These are phyloP conservation scores for Fusarium marasasianum DNA, from an alignment of 2,329 filamentous ascomycete genomes.

Conservation along the genomic window DNA sequence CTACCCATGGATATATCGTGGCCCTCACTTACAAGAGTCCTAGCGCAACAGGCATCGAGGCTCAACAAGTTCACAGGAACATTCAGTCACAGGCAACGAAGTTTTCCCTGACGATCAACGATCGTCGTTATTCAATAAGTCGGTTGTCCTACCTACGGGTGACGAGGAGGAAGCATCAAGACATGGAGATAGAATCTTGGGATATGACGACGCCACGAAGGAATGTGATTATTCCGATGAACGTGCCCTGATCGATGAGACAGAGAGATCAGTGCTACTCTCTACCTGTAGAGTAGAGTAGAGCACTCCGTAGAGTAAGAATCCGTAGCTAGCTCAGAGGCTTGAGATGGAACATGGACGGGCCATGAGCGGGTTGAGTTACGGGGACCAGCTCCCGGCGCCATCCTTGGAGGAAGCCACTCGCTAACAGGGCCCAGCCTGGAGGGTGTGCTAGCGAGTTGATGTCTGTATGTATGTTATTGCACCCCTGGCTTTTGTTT, in stretches of 20 bases:
- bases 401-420: constrained; percentile 32
- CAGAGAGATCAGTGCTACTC: constrained; percentile 26
- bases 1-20: background rate
- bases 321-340: constrained; percentile 5
- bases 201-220: constrained; percentile 29
- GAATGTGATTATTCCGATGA: constrained; percentile 39
- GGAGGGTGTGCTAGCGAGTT: constrained; percentile 21
- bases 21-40: constrained; percentile 17
- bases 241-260: constrained; percentile 33
- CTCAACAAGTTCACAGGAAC: background rate
- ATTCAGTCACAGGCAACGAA: constrained; percentile 23
- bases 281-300: background rate
- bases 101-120: constrained; percentile 30
- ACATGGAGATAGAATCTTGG: constrained; percentile 2
- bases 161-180: constrained; percentile 2
- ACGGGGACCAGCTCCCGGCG: constrained; percentile 37
- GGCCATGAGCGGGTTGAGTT: constrained; percentile 27
- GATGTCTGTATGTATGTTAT: constrained; percentile 3
- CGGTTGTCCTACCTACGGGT: constrained; percentile 26
- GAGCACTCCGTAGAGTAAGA: background rate
- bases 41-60: background rate
- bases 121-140: constrained; percentile 16
- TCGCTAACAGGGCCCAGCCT: constrained; percentile 12
- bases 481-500: constrained; percentile 32
- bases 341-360: constrained; percentile 22